Conservation (phyloP, 371 early-diverging fungal species). For the Massospora cicadina region DNA sequence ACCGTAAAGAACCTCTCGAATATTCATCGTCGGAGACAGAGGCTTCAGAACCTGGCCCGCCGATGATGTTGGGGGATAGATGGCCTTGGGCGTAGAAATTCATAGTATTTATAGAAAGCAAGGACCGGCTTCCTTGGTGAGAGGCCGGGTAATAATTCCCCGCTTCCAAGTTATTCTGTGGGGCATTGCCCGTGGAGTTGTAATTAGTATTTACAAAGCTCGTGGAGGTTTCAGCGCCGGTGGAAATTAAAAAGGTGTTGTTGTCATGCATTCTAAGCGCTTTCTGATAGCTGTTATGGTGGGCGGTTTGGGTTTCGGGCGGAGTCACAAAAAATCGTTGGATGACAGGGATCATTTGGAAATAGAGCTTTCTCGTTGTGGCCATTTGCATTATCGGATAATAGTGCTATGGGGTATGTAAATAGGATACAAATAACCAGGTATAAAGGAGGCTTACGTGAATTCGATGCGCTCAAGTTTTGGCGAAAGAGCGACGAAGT, state of each 20-base stretch:
- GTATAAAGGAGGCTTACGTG: background rate
- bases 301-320: background rate
- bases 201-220: background rate
- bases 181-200: background rate
- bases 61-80: background rate
- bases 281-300: background rate
- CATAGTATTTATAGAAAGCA: background rate
- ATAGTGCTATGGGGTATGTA: background rate
- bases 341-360: background rate
- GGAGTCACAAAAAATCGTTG: background rate
- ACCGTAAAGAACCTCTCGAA: background rate
- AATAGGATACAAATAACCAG: no score
- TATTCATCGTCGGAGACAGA: background rate
- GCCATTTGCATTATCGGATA: background rate
- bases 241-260: background rate
- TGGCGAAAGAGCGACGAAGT: background rate
- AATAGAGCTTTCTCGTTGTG: background rate
- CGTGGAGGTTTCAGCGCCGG: background rate
- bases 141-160: background rate
- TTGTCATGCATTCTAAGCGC: background rate
- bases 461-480: background rate
- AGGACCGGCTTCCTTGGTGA: background rate
- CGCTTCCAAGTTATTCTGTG: background rate
- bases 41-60: background rate
- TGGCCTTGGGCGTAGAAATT: background rate